Evolutionary conservation across 192 early-diverging fungal species (phyloP).

Genomic region (Coemansia sp.): DNA sequence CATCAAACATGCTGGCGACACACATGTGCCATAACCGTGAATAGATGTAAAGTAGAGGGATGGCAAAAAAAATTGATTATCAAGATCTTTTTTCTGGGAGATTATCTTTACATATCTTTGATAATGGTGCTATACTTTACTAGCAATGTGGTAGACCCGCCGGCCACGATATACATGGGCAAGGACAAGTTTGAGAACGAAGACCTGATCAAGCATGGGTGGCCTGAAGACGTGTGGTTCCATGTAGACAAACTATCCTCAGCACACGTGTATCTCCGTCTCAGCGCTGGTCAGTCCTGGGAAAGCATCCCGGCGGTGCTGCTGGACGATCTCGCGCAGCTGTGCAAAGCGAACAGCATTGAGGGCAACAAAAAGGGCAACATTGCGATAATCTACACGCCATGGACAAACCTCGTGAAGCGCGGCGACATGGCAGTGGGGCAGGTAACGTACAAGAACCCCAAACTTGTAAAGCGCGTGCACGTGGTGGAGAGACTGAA

Average conservation of each 20-base stretch:
- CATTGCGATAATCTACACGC: conserved; percentile 90
- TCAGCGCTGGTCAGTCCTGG: conserved; percentile 71
- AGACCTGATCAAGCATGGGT: conserved; percentile 92
- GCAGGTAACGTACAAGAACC: conserved; percentile 89
- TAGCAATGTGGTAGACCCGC: conserved; percentile 62
- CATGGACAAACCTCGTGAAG: conserved; percentile 87
- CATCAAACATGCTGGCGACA: too few species aligned
- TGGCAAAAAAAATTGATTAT: not conserved
- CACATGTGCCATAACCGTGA: too few species aligned
- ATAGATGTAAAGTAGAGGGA: too few species aligned
- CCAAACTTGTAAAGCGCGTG: conserved; percentile 73
- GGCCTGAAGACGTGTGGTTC: conserved; percentile 91
- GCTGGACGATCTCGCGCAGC: conserved; percentile 83
- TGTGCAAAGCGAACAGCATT: conserved; percentile 97
- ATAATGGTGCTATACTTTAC: conserved; percentile 75
- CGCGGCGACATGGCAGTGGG: conserved; percentile 92
- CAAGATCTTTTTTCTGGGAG: too few species aligned
- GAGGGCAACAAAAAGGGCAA: conserved; percentile 95
- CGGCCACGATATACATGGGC: conserved; percentile 92
- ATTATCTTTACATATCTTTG: not conserved
- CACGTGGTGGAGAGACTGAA: conserved; percentile 74
- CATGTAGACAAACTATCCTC: conserved; percentile 97
- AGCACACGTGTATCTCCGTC: conserved; percentile 94
- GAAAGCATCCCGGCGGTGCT: conserved; percentile 70
- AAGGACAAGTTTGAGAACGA: conserved; percentile 99